A percentile compares a stretch with the other conserved stretches of the same genome.
phyloP scores from a whole-genome alignment of 2,329 filamentous ascomycete genomes.

The Colletotrichum sp. region DNA sequence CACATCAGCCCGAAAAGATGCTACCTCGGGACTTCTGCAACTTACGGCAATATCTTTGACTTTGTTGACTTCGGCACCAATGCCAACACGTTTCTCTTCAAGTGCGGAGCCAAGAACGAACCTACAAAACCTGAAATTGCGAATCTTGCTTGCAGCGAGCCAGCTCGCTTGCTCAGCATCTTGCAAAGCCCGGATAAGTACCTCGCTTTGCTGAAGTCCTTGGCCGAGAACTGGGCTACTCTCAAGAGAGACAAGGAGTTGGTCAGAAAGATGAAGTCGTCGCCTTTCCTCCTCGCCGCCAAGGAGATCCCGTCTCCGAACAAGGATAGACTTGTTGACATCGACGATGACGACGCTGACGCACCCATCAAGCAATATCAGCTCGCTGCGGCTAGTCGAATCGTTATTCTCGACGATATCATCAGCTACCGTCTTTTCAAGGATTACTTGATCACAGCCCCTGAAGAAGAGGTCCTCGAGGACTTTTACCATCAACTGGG shows the following conservation, averaged over 20 bases:
- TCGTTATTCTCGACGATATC: constrained; percentile 87
- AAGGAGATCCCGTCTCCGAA: constrained; percentile 63
- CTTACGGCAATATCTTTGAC: constrained; percentile 91
- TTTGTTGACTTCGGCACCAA: constrained; percentile 93
- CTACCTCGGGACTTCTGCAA: constrained; percentile 75
- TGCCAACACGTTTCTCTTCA: constrained; percentile 87
- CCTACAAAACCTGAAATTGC: constrained; percentile 89
- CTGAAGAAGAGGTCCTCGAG: constrained; percentile 87
- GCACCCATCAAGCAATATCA: constrained; percentile 78
- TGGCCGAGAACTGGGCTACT: constrained; percentile 73
- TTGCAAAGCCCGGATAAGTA: constrained; percentile 88
- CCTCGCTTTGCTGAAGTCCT: constrained; percentile 77
- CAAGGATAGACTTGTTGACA: constrained; percentile 52
- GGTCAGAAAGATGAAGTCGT: constrained; percentile 75
- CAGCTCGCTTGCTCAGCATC: constrained; percentile 78
- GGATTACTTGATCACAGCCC: constrained; percentile 81
- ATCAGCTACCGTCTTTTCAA: constrained; percentile 90
- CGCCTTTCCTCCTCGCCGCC: constrained; percentile 83
- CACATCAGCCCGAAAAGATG: constrained; percentile 74
- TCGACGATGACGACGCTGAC: constrained; percentile 66
- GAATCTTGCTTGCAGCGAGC: constrained; percentile 81
- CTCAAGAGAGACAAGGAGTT: constrained; percentile 82
- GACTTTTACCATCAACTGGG: constrained; percentile 85
- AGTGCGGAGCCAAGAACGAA: constrained; percentile 89
- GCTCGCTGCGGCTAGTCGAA: constrained; percentile 72